phyloP scores from a whole-genome alignment of 257 asterid species.

The Gentiana dahurica region DNA sequence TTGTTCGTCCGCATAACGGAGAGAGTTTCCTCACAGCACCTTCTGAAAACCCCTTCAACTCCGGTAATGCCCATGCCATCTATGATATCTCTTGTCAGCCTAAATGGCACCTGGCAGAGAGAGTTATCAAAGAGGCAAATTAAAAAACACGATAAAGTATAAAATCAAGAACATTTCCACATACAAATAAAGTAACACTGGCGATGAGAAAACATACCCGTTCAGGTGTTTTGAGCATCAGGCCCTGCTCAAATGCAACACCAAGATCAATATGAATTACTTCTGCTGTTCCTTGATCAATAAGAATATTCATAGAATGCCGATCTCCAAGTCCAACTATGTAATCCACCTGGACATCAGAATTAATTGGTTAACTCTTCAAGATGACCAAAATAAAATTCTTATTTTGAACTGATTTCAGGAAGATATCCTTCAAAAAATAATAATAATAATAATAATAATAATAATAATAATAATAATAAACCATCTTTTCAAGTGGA shows the following conservation, averaged over 20 bases:
- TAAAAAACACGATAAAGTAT: not conserved
- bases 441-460: no score
- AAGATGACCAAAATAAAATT: no score
- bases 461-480: no score
- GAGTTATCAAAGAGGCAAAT: not conserved
- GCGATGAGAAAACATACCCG: constrained; percentile 38
- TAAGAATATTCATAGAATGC: constrained; percentile 86
- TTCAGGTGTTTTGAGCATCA: constrained; percentile 98
- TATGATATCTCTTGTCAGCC: constrained; percentile 83
- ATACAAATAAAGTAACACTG: constrained; percentile 5
- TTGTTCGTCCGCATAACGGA: constrained; percentile 95
- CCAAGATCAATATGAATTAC: constrained; percentile 98
- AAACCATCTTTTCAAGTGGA: no score
- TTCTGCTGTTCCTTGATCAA: constrained; percentile 96
- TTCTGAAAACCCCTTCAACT: constrained; percentile 94
- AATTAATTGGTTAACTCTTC: not conserved
- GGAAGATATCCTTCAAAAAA: no score
- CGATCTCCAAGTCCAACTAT: constrained; percentile 98
- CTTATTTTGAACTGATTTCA: no score
- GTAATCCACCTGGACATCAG: constrained; percentile 73
- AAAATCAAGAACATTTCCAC: not conserved
- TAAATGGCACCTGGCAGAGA: constrained; percentile 69
- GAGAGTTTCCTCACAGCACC: constrained; percentile 94
- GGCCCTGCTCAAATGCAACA: constrained; percentile 99
- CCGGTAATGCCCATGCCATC: constrained; percentile 99